Percentiles rank a stretch among this genome's conserved stretches.
Conservation (phyloP, 2,329 filamentous ascomycete genomes). For the Epichloe gansuensis region DNA sequence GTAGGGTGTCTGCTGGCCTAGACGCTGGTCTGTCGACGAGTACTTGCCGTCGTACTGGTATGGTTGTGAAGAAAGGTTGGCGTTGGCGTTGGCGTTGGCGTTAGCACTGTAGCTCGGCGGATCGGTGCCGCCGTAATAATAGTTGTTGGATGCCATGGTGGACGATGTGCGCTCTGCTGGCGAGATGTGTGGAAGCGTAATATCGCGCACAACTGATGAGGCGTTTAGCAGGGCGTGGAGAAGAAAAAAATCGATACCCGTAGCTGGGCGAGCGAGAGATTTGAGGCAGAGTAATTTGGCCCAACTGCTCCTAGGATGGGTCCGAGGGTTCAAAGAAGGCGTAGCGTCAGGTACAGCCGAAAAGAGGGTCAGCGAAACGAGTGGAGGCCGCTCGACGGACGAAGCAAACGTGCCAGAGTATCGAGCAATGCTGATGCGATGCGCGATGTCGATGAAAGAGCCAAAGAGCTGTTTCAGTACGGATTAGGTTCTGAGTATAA, state of each 20-base stretch:
- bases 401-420: neutral
- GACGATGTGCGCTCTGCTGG: conserved; percentile 1
- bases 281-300: neutral
- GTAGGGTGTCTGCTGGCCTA: conserved; percentile 8
- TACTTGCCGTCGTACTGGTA: conserved; percentile 20
- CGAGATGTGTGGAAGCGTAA: neutral
- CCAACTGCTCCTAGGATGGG: neutral
- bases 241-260: neutral
- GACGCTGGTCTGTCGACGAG: conserved; percentile 2
- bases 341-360: conserved; percentile 1
- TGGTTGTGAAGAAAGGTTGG: conserved; percentile 30
- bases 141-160: conserved; percentile 51
- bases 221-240: neutral
- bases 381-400: neutral
- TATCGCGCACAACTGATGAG: conserved; percentile 1
- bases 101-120: conserved; percentile 27
- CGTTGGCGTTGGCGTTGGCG: neutral
- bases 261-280: neutral
- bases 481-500: too few relatives aligned
- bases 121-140: conserved; percentile 40
- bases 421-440: neutral
- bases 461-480: neutral
- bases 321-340: neutral
- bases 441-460: neutral
- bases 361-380: neutral